Evolutionary conservation across 495 filamentous ascomycete species (phyloP), one percentile per base, ranked within the genome.

Genomic region (Cercophora samala): DNA sequence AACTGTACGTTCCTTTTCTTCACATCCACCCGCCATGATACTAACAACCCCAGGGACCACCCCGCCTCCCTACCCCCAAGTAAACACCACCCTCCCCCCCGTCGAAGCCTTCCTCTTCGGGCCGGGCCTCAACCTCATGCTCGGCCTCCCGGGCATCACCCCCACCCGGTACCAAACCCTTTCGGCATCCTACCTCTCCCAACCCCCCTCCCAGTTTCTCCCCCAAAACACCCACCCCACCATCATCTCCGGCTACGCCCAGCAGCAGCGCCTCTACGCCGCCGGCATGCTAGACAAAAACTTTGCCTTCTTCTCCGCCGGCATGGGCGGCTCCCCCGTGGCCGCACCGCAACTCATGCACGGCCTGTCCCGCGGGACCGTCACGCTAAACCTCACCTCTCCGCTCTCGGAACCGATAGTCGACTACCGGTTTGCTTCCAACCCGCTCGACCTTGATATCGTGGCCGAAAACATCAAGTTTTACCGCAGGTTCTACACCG

Each of bases 351-450:
- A 76, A 0, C 56, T 78, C 15, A 66, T 76, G 32, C 76, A 80
- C 42, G 74, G 77, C 0, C 62, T 80, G 1, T 77, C 74, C 21
- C 74, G 79, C 4, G 80, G 80, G 24, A 78, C 72, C 1, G 73
- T 82, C n/a, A 73, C 74, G 53, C 76, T 82, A 62, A 73, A 82
- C 71, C 60, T 80, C 1, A 67, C 72, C 18, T 79, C 81, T 60
- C 77, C 78, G 6, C 78, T 80, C 62, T 29, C 75, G 5, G 71
- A 73, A 51, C 71, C 78, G 46, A 68, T 77, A 67, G 63, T 76
- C 15, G 76, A 75, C 68, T 72, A 62, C 21, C 25, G 60, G 1
- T 62, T 62, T 29, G 60, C 25, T 5, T 62, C 60, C 5, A 25
- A 62, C 29, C 60, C 60, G 18, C 19, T 62, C 3, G 60, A 62